Evolutionary conservation across 2,329 filamentous ascomycete species (phyloP).

Genomic region (Aspergillus alliaceus): DNA sequence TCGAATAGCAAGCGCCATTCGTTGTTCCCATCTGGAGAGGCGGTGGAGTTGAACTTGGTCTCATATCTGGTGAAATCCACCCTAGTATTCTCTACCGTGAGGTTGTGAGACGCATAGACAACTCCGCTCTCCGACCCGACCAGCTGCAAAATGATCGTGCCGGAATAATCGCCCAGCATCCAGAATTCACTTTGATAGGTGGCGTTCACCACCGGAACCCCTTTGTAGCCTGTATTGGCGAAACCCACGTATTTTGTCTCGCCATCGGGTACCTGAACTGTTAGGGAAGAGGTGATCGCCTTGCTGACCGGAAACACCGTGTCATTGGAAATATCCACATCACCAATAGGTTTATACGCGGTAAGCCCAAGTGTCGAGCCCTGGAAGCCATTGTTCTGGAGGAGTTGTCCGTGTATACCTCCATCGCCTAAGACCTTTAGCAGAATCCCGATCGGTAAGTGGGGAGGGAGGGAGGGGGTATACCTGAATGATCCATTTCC

Average conservation of each 20-base stretch:
- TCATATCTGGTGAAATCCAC: constrained; percentile 21
- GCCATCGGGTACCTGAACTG: constrained; percentile 19
- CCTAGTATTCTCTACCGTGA: constrained; percentile 25
- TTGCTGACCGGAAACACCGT: constrained; percentile 22
- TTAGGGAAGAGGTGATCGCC: constrained; percentile 30
- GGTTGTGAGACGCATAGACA: constrained; percentile 26
- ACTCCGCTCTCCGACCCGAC: constrained; percentile 23
- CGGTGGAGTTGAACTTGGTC: constrained; percentile 22
- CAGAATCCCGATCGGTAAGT: neutral
- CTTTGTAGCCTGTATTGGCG: constrained; percentile 46
- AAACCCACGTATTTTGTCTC: constrained; percentile 35
- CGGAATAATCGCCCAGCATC: constrained; percentile 31
- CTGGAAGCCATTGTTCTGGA: constrained; percentile 38
- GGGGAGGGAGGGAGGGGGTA: no score
- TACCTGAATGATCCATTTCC: constrained; percentile 39
- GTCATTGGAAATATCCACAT: constrained; percentile 27
- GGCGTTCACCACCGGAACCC: constrained; percentile 27
- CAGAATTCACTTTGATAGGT: constrained; percentile 33
- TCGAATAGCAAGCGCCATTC: constrained; percentile 31
- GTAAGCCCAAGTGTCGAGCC: constrained; percentile 25
- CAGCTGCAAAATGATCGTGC: constrained; percentile 26
- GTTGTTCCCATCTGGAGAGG: constrained; percentile 25
- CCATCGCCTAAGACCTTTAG: constrained; percentile 27
- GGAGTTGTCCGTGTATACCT: constrained; percentile 34
- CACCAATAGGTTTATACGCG: constrained; percentile 28